Evolutionary conservation across 192 early-diverging fungal genomes (phyloP).

Genomic region (Spizellomyces sp.): DNA sequence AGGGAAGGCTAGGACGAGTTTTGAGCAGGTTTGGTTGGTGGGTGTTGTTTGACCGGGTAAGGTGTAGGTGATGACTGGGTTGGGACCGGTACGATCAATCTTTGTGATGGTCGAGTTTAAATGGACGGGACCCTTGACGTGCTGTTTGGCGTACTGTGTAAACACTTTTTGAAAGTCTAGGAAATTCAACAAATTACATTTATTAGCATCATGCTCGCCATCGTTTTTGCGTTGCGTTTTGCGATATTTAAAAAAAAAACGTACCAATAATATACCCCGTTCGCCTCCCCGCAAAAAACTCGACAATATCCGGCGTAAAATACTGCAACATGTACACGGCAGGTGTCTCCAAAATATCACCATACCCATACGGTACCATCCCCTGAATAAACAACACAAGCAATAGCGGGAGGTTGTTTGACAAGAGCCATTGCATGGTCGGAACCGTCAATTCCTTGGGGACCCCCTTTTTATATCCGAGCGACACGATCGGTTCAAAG

Average conservation of each 20-base stretch:
- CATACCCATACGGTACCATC: background rate
- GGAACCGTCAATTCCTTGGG: background rate
- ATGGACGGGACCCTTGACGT: background rate
- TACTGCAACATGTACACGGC: background rate
- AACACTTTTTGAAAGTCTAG: background rate
- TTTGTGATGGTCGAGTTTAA: background rate
- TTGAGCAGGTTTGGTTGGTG: background rate
- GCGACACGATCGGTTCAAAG: background rate
- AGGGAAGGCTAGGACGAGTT: background rate
- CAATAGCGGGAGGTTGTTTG: background rate
- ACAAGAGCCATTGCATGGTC: background rate
- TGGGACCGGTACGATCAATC: background rate
- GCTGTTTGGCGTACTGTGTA: background rate
- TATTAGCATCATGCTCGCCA: too few relatives aligned
- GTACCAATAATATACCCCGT: background rate
- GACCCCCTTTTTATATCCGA: background rate
- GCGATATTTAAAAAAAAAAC: too few relatives aligned
- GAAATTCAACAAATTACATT: too few relatives aligned
- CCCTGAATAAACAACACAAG: background rate
- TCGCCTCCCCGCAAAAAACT: background rate
- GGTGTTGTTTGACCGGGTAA: background rate
- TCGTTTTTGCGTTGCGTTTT: too few relatives aligned
- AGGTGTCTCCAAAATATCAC: background rate
- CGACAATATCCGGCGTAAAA: slow-evolving; percentile 3
- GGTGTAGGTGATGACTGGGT: background rate